phyloP scores from a whole-genome alignment of 768 basidiomycete species.

The Psilocybe cyanescens region DNA sequence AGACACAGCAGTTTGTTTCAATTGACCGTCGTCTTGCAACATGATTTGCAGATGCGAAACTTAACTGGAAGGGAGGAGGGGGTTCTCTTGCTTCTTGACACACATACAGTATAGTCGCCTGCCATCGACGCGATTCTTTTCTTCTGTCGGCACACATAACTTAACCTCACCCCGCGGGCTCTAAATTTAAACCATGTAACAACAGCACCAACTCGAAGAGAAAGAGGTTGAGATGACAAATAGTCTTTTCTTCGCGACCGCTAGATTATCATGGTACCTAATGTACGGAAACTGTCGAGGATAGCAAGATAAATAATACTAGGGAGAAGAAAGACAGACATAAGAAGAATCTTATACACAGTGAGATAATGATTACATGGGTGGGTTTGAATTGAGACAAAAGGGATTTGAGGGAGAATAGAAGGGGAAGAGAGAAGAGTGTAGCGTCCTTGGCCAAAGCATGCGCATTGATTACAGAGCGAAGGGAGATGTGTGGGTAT shows the following conservation, averaged over 20 bases:
- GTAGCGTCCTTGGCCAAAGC: conserved; percentile 29
- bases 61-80: not conserved
- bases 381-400: not conserved
- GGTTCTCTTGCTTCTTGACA: not conserved
- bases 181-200: too few species aligned
- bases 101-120: too few species aligned
- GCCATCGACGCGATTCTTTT: too few species aligned
- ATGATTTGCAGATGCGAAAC: not conserved
- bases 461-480: conserved; percentile 19
- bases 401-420: conserved; percentile 13
- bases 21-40: too few species aligned
- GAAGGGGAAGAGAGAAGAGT: not conserved
- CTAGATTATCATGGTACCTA: conserved; percentile 13
- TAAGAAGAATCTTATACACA: conserved; percentile 17
- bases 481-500: conserved; percentile 16
- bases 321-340: conserved; percentile 1
- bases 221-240: too few species aligned
- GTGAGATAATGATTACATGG: conserved; percentile 23
- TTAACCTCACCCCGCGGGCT: too few species aligned
- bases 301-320: conserved; percentile 23
- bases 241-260: not conserved
- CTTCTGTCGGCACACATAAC: too few species aligned
- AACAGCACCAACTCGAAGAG: too few species aligned
- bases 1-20: too few species aligned
- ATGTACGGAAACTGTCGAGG: conserved; percentile 13